Evolutionary conservation across 2,329 filamentous ascomycete genomes (phyloP).

Genomic region (Colletotrichum higginsianum): DNA sequence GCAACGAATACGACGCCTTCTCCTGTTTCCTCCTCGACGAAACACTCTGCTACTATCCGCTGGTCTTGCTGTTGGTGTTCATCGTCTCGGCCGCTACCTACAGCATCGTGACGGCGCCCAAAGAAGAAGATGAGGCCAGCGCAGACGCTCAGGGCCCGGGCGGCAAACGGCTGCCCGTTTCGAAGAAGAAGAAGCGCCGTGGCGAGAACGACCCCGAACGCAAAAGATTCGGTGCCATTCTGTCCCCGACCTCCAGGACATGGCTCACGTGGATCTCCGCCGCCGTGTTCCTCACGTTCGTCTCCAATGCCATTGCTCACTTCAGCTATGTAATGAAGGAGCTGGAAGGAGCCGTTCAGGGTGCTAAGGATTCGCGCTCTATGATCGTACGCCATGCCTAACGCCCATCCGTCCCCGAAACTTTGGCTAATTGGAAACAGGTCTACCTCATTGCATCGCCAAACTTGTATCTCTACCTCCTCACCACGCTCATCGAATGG

Average conservation of each 20-base stretch:
- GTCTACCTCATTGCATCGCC: conserved; percentile 88
- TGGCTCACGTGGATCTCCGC: conserved; percentile 83
- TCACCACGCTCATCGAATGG: conserved; percentile 89
- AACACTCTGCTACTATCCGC: conserved; percentile 67
- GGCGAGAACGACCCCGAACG: conserved; percentile 50
- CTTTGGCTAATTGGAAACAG: conserved; percentile 60
- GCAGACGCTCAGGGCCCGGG: conserved; percentile 80
- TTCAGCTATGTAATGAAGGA: conserved; percentile 38
- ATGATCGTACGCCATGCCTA: conserved; percentile 30
- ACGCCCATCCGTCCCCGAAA: conserved; percentile 35
- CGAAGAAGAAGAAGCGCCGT: conserved; percentile 69
- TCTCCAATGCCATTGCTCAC: conserved; percentile 77
- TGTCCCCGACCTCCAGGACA: conserved; percentile 72
- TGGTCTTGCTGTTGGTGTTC: conserved; percentile 67
- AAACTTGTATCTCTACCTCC: conserved; percentile 88
- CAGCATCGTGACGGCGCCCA: conserved; percentile 67
- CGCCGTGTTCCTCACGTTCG: conserved; percentile 80
- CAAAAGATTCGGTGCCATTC: conserved; percentile 54
- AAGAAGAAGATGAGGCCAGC: conserved; percentile 59
- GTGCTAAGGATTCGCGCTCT: conserved; percentile 36
- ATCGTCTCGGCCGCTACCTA: conserved; percentile 66
- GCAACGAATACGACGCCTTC: conserved; percentile 27
- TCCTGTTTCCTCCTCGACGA: conserved; percentile 56
- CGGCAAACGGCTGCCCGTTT: conserved; percentile 86
- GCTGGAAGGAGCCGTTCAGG: conserved; percentile 23